Conservation (phyloP, 371 early-diverging fungal genomes). For the Zychaea mexicana region DNA sequence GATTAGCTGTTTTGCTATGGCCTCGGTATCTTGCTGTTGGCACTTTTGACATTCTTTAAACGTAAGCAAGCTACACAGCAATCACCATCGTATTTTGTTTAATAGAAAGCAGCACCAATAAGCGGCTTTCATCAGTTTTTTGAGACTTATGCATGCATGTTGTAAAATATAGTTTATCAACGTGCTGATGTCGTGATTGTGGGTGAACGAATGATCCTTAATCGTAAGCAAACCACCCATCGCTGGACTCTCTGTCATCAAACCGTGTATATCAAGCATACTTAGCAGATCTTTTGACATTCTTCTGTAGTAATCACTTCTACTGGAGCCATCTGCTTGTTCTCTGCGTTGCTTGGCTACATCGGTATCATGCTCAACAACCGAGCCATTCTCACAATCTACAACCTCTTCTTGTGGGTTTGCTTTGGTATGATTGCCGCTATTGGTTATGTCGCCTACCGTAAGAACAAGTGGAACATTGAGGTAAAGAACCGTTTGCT, state of each 20-base stretch:
- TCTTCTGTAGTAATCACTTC: constrained; percentile 51
- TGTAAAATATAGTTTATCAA: constrained; percentile 35
- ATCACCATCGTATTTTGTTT: not conserved
- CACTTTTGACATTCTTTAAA: constrained; percentile 47
- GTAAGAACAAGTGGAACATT: constrained; percentile 49
- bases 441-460: constrained; percentile 58
- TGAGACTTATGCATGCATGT: not conserved
- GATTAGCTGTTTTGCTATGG: constrained; percentile 53
- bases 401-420: constrained; percentile 58
- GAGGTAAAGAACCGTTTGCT: constrained; percentile 10
- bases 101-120: not conserved
- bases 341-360: constrained; percentile 53
- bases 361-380: constrained; percentile 60
- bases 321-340: constrained; percentile 50
- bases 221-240: constrained; percentile 54
- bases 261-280: too few species aligned
- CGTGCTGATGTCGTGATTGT: constrained; percentile 50
- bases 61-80: constrained; percentile 24
- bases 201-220: constrained; percentile 44
- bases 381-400: constrained; percentile 47
- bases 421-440: constrained; percentile 58
- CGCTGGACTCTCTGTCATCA: too few species aligned
- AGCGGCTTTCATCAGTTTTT: too few species aligned
- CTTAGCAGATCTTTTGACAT: not conserved
- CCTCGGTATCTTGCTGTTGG: constrained; percentile 35